Evolutionary conservation across 2,329 filamentous ascomycete species (phyloP).

Genomic region (Sphaerulina vaccinii): DNA sequence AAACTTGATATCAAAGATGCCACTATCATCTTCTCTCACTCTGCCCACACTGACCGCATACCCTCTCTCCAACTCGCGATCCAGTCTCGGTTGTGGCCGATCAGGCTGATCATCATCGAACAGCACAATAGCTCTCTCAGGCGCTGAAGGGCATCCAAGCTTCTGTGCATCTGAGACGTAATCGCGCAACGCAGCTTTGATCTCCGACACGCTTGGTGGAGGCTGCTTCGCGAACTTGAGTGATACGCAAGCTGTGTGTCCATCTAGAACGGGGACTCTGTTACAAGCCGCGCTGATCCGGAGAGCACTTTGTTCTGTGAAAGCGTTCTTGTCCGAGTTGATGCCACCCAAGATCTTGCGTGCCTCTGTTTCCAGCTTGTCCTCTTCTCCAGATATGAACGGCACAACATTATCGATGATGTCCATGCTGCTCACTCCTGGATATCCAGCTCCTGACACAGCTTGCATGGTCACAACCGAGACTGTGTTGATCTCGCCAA

Average conservation of each 20-base stretch:
- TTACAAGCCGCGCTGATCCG: conserved; percentile 86
- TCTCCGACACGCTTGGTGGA: conserved; percentile 70
- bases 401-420: conserved; percentile 95
- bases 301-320: conserved; percentile 71
- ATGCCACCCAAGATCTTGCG: conserved; percentile 86
- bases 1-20: conserved; percentile 93
- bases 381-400: conserved; percentile 89
- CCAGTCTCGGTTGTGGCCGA: conserved; percentile 85
- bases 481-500: conserved; percentile 73
- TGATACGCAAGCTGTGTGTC: conserved; percentile 92
- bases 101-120: conserved; percentile 75
- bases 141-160: conserved; percentile 84
- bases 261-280: conserved; percentile 90
- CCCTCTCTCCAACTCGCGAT: conserved; percentile 78
- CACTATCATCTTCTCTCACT: conserved; percentile 79
- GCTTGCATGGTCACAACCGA: conserved; percentile 94
- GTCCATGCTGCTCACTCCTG: conserved; percentile 89
- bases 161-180: conserved; percentile 81
- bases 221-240: conserved; percentile 76
- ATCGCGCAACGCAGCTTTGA: conserved; percentile 73
- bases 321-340: conserved; percentile 68
- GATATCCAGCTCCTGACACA: conserved; percentile 87
- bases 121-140: conserved; percentile 75
- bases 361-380: conserved; percentile 92
- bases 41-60: conserved; percentile 91